A percentile compares a stretch with the other conserved stretches of the same genome.
Evolutionary conservation across 2,329 filamentous ascomycete genomes (phyloP).

Genomic region (Monosporascus ibericus): DNA sequence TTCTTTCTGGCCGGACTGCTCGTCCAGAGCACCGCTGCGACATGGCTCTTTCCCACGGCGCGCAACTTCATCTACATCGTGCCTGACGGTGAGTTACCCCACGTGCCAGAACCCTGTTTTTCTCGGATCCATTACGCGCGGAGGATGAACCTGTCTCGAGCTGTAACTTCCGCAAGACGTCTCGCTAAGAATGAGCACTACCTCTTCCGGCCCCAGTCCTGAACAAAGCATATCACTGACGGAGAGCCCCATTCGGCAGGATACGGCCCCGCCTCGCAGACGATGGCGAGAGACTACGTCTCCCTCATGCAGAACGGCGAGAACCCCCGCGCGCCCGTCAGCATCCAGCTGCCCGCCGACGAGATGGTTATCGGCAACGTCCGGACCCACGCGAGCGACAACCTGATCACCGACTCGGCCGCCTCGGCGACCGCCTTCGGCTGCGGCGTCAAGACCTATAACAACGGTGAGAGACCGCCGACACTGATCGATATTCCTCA

Average conservation of each 20-base stretch:
- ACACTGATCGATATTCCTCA: background rate
- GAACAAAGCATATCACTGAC: too few species aligned
- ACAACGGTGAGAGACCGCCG: conserved; percentile 15
- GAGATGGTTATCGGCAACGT: conserved; percentile 24
- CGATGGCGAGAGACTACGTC: conserved; percentile 21
- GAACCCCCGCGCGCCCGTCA: conserved; percentile 9
- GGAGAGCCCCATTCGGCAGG: background rate
- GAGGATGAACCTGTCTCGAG: too few species aligned
- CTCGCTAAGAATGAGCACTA: too few species aligned
- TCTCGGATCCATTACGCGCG: too few species aligned
- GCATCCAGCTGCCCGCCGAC: conserved; percentile 14
- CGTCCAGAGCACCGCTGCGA: background rate
- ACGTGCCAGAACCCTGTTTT: too few species aligned
- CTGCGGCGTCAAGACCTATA: conserved; percentile 33
- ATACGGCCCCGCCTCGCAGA: conserved; percentile 24
- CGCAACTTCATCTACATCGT: conserved; percentile 28
- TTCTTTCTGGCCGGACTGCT: background rate
- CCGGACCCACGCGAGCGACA: conserved; percentile 24
- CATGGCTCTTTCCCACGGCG: background rate
- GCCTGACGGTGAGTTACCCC: conserved; percentile 15
- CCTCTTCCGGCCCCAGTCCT: too few species aligned
- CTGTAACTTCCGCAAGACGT: too few species aligned
- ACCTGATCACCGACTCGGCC: conserved; percentile 34
- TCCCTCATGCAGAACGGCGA: conserved; percentile 15
- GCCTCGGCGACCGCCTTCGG: conserved; percentile 33